Conservation (phyloP, 441 rosid species). For the Rhodomyrtus psidioides region DNA sequence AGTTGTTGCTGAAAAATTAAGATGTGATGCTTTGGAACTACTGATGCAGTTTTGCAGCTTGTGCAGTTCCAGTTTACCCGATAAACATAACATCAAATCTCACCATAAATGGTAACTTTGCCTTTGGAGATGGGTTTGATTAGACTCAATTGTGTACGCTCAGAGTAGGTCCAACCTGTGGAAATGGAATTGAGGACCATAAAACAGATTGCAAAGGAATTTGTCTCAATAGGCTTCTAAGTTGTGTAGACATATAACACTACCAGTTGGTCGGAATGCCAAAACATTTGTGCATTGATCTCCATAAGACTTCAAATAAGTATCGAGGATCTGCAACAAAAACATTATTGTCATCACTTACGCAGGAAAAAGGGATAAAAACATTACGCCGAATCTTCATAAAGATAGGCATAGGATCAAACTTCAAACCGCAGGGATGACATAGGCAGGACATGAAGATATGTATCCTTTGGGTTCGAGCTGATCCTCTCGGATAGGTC, state of each 20-base stretch:
- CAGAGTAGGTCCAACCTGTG: slow-evolving; percentile 77
- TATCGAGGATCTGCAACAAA: slow-evolving; percentile 34
- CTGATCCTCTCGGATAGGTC: slow-evolving; percentile 51
- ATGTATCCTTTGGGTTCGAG: slow-evolving; percentile 49
- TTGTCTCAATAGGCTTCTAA: neutral
- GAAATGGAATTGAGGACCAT: neutral
- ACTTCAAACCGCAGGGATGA: slow-evolving; percentile 65
- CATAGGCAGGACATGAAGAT: slow-evolving; percentile 73
- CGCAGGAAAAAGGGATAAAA: neutral
- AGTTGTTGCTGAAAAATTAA: neutral
- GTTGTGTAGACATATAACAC: neutral
- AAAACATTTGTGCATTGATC: slow-evolving; percentile 46
- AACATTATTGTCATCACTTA: neutral
- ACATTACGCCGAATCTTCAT: neutral
- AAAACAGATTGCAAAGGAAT: neutral
- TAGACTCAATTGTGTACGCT: slow-evolving; percentile 44
- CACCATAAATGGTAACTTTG: slow-evolving; percentile 65
- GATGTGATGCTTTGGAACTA: neutral
- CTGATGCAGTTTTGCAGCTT: neutral
- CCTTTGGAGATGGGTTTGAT: slow-evolving; percentile 58
- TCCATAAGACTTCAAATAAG: slow-evolving; percentile 37
- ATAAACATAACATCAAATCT: slow-evolving; percentile 5
- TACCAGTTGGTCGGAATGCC: slow-evolving; percentile 88
- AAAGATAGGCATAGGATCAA: slow-evolving; percentile 4
- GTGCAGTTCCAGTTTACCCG: neutral